A percentile compares a stretch with the other conserved stretches of the same genome.
phyloP scores from a whole-genome alignment of 2,329 filamentous ascomycete genomes.

The Diplodia intermedia region DNA sequence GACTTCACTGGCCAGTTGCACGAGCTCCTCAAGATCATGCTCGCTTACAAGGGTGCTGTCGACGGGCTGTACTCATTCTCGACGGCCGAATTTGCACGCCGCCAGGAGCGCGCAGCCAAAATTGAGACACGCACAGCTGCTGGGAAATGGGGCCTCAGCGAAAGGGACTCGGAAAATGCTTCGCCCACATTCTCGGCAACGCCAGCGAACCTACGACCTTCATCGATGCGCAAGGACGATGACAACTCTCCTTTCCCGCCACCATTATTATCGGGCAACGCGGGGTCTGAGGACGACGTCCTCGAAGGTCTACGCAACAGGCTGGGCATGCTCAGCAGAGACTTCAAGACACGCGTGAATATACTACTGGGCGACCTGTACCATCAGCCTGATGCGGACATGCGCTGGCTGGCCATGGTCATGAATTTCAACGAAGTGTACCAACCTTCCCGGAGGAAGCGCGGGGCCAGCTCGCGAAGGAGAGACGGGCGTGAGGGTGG shows the following conservation, averaged over 20 bases:
- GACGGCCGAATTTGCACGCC: slow-evolving; percentile 88
- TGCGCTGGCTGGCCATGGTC: slow-evolving; percentile 92
- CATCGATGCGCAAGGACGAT: slow-evolving; percentile 40
- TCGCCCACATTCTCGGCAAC: slow-evolving; percentile 38
- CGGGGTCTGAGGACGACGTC: slow-evolving; percentile 53
- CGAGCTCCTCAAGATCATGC: slow-evolving; percentile 91
- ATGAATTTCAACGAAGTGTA: slow-evolving; percentile 99
- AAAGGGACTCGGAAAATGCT: slow-evolving; percentile 52
- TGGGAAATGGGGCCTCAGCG: slow-evolving; percentile 68
- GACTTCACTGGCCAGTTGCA: slow-evolving; percentile 90
- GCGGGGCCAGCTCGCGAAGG: slow-evolving; percentile 45
- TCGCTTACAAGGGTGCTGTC: slow-evolving; percentile 89
- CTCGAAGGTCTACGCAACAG: slow-evolving; percentile 78
- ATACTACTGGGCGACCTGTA: slow-evolving; percentile 86
- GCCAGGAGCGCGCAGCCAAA: slow-evolving; percentile 83
- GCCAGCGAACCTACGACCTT: slow-evolving; percentile 44
- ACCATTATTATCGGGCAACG: slow-evolving; percentile 45
- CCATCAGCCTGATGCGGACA: slow-evolving; percentile 92
- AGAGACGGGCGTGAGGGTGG: slow-evolving; percentile 44
- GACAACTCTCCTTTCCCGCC: slow-evolving; percentile 52
- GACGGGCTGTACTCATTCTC: slow-evolving; percentile 95
- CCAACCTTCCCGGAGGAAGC: slow-evolving; percentile 73
- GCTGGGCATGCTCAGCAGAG: slow-evolving; percentile 72
- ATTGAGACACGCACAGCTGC: slow-evolving; percentile 71
- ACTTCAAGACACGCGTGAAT: slow-evolving; percentile 80